Percentiles rank a stretch among this genome's conserved stretches.
These are phyloP conservation scores for Blastobotrys indianensis DNA, from an alignment of 1,139 yeast species.

Conservation along the genomic window DNA sequence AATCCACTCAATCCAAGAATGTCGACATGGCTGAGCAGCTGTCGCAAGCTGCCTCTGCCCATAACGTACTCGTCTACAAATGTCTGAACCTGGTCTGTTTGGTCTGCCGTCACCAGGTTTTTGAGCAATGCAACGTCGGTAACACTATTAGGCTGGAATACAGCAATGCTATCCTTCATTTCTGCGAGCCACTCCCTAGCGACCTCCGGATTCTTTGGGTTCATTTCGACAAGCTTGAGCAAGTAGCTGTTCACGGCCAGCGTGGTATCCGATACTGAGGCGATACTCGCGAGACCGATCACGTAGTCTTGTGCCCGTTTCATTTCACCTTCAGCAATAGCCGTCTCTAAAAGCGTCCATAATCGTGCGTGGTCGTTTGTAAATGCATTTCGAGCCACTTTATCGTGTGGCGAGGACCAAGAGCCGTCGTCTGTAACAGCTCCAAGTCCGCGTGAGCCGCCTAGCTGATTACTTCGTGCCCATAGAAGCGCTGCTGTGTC, in stretches of 20 bases:
- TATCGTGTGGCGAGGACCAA: constrained; percentile 35
- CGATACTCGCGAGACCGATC: constrained; percentile 47
- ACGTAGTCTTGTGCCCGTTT: constrained; percentile 68
- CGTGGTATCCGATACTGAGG: constrained; percentile 33
- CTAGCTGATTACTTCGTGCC: neutral
- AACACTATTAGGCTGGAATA: constrained; percentile 28
- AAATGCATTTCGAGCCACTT: constrained; percentile 29
- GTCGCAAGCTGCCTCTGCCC: constrained; percentile 27
- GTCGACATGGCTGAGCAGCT: constrained; percentile 59
- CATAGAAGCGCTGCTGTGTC: neutral
- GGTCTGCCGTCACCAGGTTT: constrained; percentile 28
- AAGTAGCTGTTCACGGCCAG: constrained; percentile 49
- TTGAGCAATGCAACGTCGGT: constrained; percentile 35
- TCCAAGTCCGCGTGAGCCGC: no score
- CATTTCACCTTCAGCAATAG: constrained; percentile 60
- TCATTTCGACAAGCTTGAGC: constrained; percentile 38
- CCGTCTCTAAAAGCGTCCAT: constrained; percentile 77
- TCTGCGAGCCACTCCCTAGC: constrained; percentile 29
- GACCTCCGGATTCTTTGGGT: constrained; percentile 27
- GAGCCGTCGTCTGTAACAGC: constrained; percentile 11
- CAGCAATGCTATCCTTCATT: constrained; percentile 23
- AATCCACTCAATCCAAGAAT: constrained; percentile 63
- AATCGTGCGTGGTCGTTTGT: constrained; percentile 52
- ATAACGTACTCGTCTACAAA: constrained; percentile 31
- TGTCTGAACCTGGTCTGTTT: constrained; percentile 16